Base-by-base conservation (phyloP, 176 grass and related monocot genomes). In the Phyllostachys edulis region DNA sequence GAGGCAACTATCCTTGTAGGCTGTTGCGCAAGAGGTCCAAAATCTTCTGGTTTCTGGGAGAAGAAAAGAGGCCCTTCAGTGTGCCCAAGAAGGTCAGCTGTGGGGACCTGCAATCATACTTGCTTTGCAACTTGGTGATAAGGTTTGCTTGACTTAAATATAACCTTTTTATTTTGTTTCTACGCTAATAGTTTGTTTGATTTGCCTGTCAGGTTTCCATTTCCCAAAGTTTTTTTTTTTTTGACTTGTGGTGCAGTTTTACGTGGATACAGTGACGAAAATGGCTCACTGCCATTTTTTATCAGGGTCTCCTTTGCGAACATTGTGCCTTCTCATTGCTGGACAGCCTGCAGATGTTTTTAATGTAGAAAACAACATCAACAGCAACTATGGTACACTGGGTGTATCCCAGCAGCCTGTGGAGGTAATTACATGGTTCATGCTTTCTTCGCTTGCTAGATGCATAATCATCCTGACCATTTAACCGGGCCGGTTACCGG, bases 81-180 rank as follows among this genome's bases (percentile, higher is more conserved):
- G 73, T 90, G 97, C 97, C 49, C 90, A 96, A 78, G 91, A 92
- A 89, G 97, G 97, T 89, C 97, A 99, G 76, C 65, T 99, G 14
- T 99, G 97, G 97, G 96, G 97, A 26, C 91, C 97, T 78, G 97
- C 97, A 75, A 88, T 99, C 73, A 87, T 99, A 81, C 91, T 96
- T 83, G 93, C 97, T 54, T 91, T 92, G 52, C 93, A 96, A 78
- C 93, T 99, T 54, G 96, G 97, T 49, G 93, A 99, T 70, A 78
- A 96, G 87, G 96, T 98, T 36, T 82, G 82, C 78, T 41, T 75
- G 42, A 78, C 60, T 77, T 83, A 42, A 49, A 47, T 59, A 75
- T 68, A 29, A 73, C 34, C 21, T 77, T 29, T 4, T 47, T 75
- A 5, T 76, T 72, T 77, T 34, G 14, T 70, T 77, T 77, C 9